phyloP scores from a whole-genome alignment of 305 asterid genomes.

The Plantago rigida region DNA sequence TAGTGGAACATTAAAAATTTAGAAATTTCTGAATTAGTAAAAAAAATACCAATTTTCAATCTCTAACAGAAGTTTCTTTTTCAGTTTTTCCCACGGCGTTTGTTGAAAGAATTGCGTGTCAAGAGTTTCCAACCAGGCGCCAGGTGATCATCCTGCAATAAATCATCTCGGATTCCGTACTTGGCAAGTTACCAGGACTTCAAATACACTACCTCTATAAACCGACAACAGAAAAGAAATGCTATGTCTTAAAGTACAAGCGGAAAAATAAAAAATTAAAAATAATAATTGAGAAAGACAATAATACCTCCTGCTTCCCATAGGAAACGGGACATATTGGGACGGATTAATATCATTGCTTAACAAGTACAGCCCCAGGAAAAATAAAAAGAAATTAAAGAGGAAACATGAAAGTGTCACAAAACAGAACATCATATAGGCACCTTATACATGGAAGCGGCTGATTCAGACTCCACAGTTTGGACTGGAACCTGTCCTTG shows the following conservation, averaged over 20 bases:
- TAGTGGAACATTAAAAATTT: too few relatives aligned
- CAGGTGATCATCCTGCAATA: constrained; percentile 74
- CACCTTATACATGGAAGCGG: constrained; percentile 96
- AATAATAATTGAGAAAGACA: too few relatives aligned
- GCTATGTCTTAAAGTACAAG: neutral
- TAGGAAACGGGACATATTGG: too few relatives aligned
- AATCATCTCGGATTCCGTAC: constrained; percentile 22
- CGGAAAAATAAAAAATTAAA: neutral
- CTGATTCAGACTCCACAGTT: constrained; percentile 92
- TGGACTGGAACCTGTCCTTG: constrained; percentile 78
- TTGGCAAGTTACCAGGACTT: constrained; percentile 18
- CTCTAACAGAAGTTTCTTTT: constrained; percentile 11
- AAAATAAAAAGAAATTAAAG: neutral
- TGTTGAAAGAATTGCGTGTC: constrained; percentile 72
- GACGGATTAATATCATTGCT: neutral
- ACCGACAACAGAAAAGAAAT: neutral
- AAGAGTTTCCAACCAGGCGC: constrained; percentile 60
- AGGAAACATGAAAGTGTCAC: constrained; percentile 1
- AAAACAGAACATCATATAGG: constrained; percentile 10
- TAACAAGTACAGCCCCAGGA: neutral
- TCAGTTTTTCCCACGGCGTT: constrained; percentile 61
- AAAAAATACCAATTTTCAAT: constrained; percentile 28
- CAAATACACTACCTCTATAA: constrained; percentile 10
- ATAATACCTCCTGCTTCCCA: too few relatives aligned
- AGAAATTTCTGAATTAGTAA: too few relatives aligned